Base-by-base conservation (phyloP, 192 early-diverging fungal species). In the Lobosporangium transversale region DNA sequence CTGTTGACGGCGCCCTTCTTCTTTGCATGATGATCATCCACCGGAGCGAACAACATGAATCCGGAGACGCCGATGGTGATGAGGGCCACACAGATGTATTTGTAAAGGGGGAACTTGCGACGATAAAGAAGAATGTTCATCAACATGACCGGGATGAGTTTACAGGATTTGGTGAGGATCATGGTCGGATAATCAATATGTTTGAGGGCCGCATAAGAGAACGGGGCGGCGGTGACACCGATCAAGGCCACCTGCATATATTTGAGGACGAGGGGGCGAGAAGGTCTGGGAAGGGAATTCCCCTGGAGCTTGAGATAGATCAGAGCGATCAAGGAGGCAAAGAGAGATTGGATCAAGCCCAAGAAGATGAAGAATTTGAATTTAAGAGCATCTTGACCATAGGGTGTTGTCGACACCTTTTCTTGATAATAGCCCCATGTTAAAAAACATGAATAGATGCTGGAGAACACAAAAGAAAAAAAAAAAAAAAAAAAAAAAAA, bases 161-260 rank as follows among this genome's bases (percentile, higher is more conserved):
- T 98, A 84, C 95, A 97, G 27, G 95, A 95, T 73, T 97, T 97
- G 35, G 95, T 95, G 27, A 99, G 81, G 42, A 98, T 96, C 88
- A 97, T 89, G 11, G 97, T 98, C 29, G 95, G 96, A 79, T 97
- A 99, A 81, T 99, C 95, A 62, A 99, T 94, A 74, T 97, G 93
- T 40, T 90, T 89, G 43, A 99, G 81, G 35, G 95, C 86, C 30
- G 91, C 93, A 85, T 97, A 99, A 7, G 95, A 96, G 75, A 99
- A 98, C 7, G 91, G 94, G 5, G 94, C 90, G 8, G 91, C 94
- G 8, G 87, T 75, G 21, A 91, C 92, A 56, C 81, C 85, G 47
- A 94, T 75, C 14, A 97, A 62, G 10, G 95, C 87, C 17, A 96
- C 88, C 57, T 92, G 91, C 30, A 91, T 69, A 65, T 95, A 96